Percentiles rank a stretch among this genome's conserved stretches.
Conservation (phyloP, 345 rosid genomes). For the Ricinus communis region DNA sequence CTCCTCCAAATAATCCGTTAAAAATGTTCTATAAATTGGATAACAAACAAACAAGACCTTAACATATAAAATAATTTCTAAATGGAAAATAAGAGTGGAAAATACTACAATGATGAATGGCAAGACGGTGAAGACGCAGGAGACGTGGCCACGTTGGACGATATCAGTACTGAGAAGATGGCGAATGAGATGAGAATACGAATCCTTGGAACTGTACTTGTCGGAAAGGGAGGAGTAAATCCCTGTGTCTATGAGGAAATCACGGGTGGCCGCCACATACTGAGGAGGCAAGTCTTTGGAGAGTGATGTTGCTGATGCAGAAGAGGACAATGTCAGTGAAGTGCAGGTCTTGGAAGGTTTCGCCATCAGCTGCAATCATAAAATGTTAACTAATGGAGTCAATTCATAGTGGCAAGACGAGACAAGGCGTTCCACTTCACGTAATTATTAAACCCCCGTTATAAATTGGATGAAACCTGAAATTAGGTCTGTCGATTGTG, state of each 20-base stretch:
- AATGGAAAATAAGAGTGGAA: background rate
- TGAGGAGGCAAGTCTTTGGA: background rate
- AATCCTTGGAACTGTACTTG: slow-evolving; percentile 31
- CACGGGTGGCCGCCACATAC: background rate
- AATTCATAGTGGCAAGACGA: too few species aligned
- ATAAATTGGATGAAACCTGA: too few species aligned
- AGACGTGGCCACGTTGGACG: slow-evolving; percentile 53
- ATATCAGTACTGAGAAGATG: slow-evolving; percentile 37
- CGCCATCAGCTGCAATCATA: too few species aligned
- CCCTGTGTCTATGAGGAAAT: slow-evolving; percentile 4
- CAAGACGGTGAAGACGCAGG: slow-evolving; percentile 50
- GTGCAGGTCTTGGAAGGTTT: too few species aligned
- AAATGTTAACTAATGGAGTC: too few species aligned
- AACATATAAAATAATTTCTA: background rate
- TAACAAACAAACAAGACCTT: background rate
- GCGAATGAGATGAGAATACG: slow-evolving; percentile 47
- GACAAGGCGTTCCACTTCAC: too few species aligned
- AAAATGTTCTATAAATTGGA: slow-evolving; percentile 38
- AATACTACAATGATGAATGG: slow-evolving; percentile 48
- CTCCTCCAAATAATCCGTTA: slow-evolving; percentile 65
- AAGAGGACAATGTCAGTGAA: background rate
- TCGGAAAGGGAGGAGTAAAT: slow-evolving; percentile 24
- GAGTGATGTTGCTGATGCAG: background rate
- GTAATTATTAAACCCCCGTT: too few species aligned
- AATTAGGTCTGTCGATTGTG: too few species aligned